phyloP scores from a whole-genome alignment of 257 asterid species.

The Fraxinus cuspidata region DNA sequence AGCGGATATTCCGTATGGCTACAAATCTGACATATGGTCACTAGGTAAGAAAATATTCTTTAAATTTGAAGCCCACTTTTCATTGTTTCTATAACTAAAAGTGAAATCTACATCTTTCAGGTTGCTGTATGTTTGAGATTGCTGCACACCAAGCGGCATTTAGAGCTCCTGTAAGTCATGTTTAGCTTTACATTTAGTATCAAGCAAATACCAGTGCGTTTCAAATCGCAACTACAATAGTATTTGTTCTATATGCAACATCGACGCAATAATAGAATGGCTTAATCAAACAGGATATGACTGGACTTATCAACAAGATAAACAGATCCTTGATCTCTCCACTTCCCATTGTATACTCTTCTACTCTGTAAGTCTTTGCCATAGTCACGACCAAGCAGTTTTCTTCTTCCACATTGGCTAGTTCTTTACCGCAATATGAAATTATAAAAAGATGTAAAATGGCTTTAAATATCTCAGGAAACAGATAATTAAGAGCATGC shows the following conservation, averaged over 20 bases:
- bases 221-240: not conserved
- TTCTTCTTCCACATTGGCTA: conserved; percentile 2
- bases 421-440: not conserved
- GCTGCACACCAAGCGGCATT: conserved; percentile 91
- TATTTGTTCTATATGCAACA: not conserved
- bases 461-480: conserved; percentile 51
- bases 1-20: conserved; percentile 81
- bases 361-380: conserved; percentile 67
- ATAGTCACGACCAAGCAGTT: not conserved
- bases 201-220: not conserved
- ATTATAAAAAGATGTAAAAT: conserved; percentile 18
- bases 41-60: conserved; percentile 55
- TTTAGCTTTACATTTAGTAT: not conserved
- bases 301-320: conserved; percentile 92
- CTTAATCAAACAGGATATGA: conserved; percentile 69
- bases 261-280: conserved; percentile 20
- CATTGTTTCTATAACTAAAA: not conserved
- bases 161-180: conserved; percentile 74
- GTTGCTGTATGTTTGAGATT: conserved; percentile 97
- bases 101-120: conserved; percentile 36
- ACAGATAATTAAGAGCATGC: conserved; percentile 93
- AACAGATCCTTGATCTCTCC: conserved; percentile 85
- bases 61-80: not conserved
- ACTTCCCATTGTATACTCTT: conserved; percentile 80
- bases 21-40: conserved; percentile 96